Base-by-base conservation (phyloP, 2,329 filamentous ascomycete species). In the Daldinia sp. region DNA sequence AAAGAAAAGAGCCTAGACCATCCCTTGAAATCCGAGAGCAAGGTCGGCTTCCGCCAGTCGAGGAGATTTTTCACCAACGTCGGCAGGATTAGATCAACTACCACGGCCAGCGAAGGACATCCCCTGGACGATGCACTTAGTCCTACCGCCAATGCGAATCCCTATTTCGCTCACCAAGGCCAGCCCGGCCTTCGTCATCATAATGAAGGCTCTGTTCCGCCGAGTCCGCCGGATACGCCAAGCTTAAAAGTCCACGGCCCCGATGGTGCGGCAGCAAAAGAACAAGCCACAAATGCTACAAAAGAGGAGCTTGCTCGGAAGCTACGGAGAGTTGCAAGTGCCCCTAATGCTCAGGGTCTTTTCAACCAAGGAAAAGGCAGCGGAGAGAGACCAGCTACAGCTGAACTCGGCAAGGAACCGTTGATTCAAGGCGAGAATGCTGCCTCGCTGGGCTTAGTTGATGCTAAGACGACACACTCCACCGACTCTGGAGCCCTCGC, bases 91-190 rank as follows among this genome's bases (percentile, higher is more conserved):
- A 90, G 95, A 76, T 97, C 94, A 39, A 91, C 92, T 67, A 98
- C 95, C 28, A 93, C 97, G 63, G 93, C 93, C 73, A 97, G 94
- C 81, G 95, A 98, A 82, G 94, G 94, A 74, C 94, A 98, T 78
- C 89, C 91, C 65, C 87, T 98, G 72, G 95, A 98, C 74, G 94
- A 98, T 80, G 86, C 89, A 69, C 86, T 97, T 76, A 97, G 94
- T 77, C 96, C 96, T 28, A 98, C 94, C 4, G 95, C 94, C 58
- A 90, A 95, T 78, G 95, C 94, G 72, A 99, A 99, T 79, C 96
- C 96, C 18, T 99, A 99, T 82, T 99, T 98, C 81, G 92, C 90
- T 73, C 96, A 98, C 79, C 96, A 99, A 82, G 96, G 96, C 64
- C 94, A 94, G 75, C 96, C 96, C 3, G 93, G 93, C 72, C 85